Evolutionary conservation across 352 stramenopile genomes (phyloP).

Genomic region (Globisporangium viniferum): DNA sequence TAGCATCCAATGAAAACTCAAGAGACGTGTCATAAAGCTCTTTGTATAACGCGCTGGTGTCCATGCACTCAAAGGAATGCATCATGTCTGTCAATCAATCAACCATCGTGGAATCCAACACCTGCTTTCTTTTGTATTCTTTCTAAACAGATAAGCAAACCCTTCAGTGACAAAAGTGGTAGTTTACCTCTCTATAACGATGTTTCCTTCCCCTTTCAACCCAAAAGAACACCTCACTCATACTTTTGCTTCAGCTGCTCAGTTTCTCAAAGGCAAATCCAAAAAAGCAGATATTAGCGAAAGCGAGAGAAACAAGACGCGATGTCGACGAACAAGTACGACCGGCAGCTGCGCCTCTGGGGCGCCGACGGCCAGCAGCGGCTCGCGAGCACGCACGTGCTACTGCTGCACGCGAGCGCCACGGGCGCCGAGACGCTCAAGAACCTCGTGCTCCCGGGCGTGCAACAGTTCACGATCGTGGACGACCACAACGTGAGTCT

Average conservation of each 20-base stretch:
- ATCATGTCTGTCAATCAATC: no score
- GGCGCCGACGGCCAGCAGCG: conserved; percentile 91
- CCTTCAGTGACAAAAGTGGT: background rate
- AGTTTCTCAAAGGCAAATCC: background rate
- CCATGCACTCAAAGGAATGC: no score
- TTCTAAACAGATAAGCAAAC: background rate
- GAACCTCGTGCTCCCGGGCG: conserved; percentile 94
- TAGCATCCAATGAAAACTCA: background rate
- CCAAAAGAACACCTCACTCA: background rate
- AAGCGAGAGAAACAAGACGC: background rate
- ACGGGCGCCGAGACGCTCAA: conserved; percentile 97
- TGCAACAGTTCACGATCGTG: conserved; percentile 91
- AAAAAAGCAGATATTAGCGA: no score
- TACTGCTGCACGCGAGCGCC: conserved; percentile 89
- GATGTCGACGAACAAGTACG: conserved; percentile 92
- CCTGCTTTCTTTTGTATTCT: background rate
- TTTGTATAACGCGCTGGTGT: background rate
- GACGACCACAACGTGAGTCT: conserved; percentile 84
- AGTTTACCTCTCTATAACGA: background rate
- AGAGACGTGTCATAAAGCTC: background rate
- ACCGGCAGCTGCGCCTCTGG: conserved; percentile 98
- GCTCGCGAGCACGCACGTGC: conserved; percentile 85
- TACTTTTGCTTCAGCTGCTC: background rate
- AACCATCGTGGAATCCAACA: no score
- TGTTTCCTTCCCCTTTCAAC: background rate